Evolutionary conservation across 495 filamentous ascomycete species (phyloP).

Genomic region (Hyphodiscus hymeniophilus): DNA sequence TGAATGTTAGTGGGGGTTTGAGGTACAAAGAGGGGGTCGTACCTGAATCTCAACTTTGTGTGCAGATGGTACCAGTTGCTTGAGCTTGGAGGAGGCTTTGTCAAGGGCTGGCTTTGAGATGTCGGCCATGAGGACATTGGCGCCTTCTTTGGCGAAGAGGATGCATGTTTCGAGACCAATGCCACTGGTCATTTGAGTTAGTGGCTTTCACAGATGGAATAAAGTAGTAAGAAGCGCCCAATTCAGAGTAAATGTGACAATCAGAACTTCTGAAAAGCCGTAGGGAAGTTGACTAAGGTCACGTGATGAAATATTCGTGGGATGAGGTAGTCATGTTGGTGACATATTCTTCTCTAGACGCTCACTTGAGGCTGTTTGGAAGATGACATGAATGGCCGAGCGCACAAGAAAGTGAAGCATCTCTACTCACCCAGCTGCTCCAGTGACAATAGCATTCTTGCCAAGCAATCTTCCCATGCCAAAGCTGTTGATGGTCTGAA

Average conservation of each 20-base stretch:
- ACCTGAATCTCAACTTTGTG: constrained; percentile 50
- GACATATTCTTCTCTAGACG: too few relatives aligned
- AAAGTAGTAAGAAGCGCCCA: background rate
- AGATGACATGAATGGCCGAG: too few relatives aligned
- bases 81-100: constrained; percentile 60
- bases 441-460: constrained; percentile 93
- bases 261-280: too few relatives aligned
- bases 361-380: too few relatives aligned
- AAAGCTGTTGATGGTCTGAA: constrained; percentile 24
- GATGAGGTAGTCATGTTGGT: too few relatives aligned
- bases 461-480: constrained; percentile 60
- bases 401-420: background rate
- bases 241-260: background rate
- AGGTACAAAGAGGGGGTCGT: constrained; percentile 10
- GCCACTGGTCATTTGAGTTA: constrained; percentile 45
- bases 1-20: background rate
- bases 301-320: too few relatives aligned
- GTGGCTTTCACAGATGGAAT: background rate
- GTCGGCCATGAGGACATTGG: constrained; percentile 78
- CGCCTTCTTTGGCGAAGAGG: constrained; percentile 86
- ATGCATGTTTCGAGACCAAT: constrained; percentile 94
- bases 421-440: constrained; percentile 72
- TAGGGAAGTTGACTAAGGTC: too few relatives aligned
- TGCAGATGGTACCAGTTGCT: constrained; percentile 57
- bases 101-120: constrained; percentile 67